These are phyloP conservation scores for Phaffia australis DNA, from an alignment of 768 basidiomycete genomes.

Conservation along the genomic window DNA sequence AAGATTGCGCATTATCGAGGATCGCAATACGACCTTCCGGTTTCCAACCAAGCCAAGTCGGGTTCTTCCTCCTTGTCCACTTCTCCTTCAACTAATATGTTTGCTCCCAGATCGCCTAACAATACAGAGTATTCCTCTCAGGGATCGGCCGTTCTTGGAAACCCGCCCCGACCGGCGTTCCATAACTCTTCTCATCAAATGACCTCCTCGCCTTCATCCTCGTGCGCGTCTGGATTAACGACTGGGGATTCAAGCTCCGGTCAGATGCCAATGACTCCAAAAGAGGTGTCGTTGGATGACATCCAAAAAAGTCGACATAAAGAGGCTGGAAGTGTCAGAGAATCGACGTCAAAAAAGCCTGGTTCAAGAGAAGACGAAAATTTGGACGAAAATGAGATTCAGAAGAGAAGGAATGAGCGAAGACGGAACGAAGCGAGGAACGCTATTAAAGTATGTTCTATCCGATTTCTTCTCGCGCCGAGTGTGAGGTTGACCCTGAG, in stretches of 20 bases:
- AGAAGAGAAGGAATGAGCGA: slow-evolving; percentile 18
- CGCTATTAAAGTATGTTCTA: slow-evolving; percentile 21
- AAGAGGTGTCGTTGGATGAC: not conserved
- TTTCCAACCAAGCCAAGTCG: not conserved
- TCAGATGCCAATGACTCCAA: slow-evolving; percentile 16
- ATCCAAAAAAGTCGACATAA: slow-evolving; percentile 2
- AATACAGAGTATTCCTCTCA: not conserved
- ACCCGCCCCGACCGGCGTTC: slow-evolving; percentile 4
- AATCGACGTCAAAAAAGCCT: not conserved
- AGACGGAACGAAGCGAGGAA: slow-evolving; percentile 23
- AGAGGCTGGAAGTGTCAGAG: not conserved
- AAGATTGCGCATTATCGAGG: not conserved
- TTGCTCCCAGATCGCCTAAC: not conserved
- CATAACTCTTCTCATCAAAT: not conserved
- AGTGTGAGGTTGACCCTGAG: not conserved
- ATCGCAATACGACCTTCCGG: not conserved
- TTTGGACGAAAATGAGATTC: slow-evolving; percentile 16
- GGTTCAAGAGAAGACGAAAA: not conserved
- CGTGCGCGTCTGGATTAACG: not conserved
- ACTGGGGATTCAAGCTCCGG: slow-evolving; percentile 21
- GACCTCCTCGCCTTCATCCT: slow-evolving; percentile 3
- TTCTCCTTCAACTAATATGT: not conserved
- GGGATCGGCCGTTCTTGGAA: not conserved
- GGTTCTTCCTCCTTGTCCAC: not conserved
- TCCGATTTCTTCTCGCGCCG: not conserved